Conservation (phyloP, 257 asterid species). For the Schizonepeta tenuifolia region DNA sequence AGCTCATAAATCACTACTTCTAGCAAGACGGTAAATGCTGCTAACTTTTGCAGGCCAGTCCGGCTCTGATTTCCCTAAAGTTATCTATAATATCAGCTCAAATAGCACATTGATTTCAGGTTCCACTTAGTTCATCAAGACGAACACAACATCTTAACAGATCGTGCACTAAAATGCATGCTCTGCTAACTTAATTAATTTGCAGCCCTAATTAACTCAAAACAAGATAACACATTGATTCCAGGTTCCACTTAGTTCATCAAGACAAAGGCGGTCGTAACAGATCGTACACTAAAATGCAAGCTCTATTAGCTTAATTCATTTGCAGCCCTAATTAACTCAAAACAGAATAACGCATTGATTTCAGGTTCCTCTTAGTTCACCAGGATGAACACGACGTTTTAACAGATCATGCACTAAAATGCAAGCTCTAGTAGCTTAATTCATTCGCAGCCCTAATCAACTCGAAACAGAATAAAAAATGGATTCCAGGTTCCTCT, state of each 20-base stretch:
- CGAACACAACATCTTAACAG: slow-evolving; percentile 1
- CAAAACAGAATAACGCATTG: slow-evolving; percentile 12
- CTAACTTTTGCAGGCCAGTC: background rate
- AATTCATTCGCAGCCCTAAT: slow-evolving; percentile 31
- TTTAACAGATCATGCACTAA: slow-evolving; percentile 7
- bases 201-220: slow-evolving; percentile 33
- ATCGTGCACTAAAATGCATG: background rate
- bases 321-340: slow-evolving; percentile 28
- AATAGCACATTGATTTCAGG: slow-evolving; percentile 20
- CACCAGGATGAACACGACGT: slow-evolving; percentile 16
- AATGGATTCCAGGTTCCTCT: slow-evolving; percentile 21
- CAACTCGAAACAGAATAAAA: slow-evolving; percentile 13
- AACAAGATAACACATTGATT: slow-evolving; percentile 11
- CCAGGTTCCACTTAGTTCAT: slow-evolving; percentile 25
- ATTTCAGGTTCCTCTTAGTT: slow-evolving; percentile 21
- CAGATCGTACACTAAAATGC: slow-evolving; percentile 6
- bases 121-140: slow-evolving; percentile 27
- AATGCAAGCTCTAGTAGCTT: slow-evolving; percentile 6
- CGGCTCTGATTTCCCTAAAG: slow-evolving; percentile 1
- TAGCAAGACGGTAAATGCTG: background rate
- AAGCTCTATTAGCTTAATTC: slow-evolving; percentile 12
- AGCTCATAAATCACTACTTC: background rate
- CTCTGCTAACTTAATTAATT: slow-evolving; percentile 3
- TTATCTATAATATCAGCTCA: background rate
- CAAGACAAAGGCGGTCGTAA: slow-evolving; percentile 1